Percentiles rank a stretch among this genome's conserved stretches.
Evolutionary conservation across 495 filamentous ascomycete genomes (phyloP).

Genomic region (Penicillium turbatum): DNA sequence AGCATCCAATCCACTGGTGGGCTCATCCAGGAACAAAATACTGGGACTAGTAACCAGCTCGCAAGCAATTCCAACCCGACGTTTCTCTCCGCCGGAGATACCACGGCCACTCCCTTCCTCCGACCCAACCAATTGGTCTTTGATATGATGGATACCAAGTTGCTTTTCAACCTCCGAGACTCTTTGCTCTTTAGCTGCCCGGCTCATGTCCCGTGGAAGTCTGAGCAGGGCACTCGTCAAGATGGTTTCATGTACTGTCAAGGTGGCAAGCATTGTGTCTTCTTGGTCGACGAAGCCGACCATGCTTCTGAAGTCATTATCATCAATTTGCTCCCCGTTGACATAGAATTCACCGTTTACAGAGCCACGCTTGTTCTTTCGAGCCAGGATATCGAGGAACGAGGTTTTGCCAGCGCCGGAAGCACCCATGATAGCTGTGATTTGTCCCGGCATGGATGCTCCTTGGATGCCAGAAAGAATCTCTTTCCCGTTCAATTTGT

Average conservation of each 20-base stretch:
- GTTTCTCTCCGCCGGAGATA: slow-evolving; percentile 95
- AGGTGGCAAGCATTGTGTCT: slow-evolving; percentile 92
- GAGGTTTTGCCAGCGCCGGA: slow-evolving; percentile 97
- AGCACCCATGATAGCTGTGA: slow-evolving; percentile 97
- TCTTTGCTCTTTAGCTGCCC: slow-evolving; percentile 76
- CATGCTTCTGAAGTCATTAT: slow-evolving; percentile 83
- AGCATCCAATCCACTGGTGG: slow-evolving; percentile 91
- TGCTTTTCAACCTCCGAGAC: slow-evolving; percentile 93
- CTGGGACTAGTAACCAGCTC: slow-evolving; percentile 96
- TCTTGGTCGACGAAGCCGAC: slow-evolving; percentile 98
- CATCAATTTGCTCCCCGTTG: slow-evolving; percentile 84
- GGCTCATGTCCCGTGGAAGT: slow-evolving; percentile 85
- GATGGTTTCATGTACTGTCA: slow-evolving; percentile 98
- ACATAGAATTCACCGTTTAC: slow-evolving; percentile 83
- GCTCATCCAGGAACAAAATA: slow-evolving; percentile 95
- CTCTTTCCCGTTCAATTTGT: slow-evolving; percentile 78
- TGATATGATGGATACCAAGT: slow-evolving; percentile 87
- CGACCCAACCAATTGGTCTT: slow-evolving; percentile 92
- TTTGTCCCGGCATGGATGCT: slow-evolving; percentile 79
- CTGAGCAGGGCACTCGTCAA: slow-evolving; percentile 87
- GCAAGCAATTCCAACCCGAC: slow-evolving; percentile 93
- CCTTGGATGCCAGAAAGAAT: slow-evolving; percentile 80
- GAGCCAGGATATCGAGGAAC: slow-evolving; percentile 92
- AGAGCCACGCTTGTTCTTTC: slow-evolving; percentile 91
- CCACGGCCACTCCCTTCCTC: slow-evolving; percentile 93